A percentile compares a stretch with the other conserved stretches of the same genome.
phyloP scores from a whole-genome alignment of 2,329 filamentous ascomycete genomes.

The Pyrenophora teres region DNA sequence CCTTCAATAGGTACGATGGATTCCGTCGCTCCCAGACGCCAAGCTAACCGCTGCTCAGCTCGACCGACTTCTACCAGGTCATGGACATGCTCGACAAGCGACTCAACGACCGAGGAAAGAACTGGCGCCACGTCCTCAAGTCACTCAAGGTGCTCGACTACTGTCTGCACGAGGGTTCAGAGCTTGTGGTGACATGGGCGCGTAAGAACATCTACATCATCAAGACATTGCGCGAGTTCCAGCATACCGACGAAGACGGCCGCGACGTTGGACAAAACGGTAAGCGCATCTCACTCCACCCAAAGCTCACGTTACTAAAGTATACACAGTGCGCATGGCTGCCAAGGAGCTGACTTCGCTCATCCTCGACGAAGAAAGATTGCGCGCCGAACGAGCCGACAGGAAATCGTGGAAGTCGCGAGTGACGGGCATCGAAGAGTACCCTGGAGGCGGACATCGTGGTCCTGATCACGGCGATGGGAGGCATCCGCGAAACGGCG shows the following conservation, averaged over 20 bases:
- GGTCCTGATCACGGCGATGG: slow-evolving; percentile 45
- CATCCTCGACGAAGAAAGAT: slow-evolving; percentile 88
- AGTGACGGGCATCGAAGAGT: slow-evolving; percentile 90
- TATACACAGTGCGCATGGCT: slow-evolving; percentile 77
- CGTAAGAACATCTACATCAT: slow-evolving; percentile 98
- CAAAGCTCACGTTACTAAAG: slow-evolving; percentile 19
- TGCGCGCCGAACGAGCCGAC: slow-evolving; percentile 87
- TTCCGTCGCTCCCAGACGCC: slow-evolving; percentile 5
- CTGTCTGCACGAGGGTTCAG: slow-evolving; percentile 94
- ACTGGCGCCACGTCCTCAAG: slow-evolving; percentile 98
- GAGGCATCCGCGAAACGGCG: slow-evolving; percentile 47
- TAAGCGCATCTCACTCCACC: slow-evolving; percentile 53
- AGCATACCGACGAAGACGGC: slow-evolving; percentile 94
- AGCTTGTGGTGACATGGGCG: slow-evolving; percentile 96
- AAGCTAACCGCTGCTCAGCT: slow-evolving; percentile 59
- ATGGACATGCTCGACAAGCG: slow-evolving; percentile 99
- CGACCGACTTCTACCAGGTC: slow-evolving; percentile 97
- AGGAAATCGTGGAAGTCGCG: slow-evolving; percentile 96
- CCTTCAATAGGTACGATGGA: slow-evolving; percentile 84
- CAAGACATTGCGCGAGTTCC: slow-evolving; percentile 96
- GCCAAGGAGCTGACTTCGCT: slow-evolving; percentile 94
- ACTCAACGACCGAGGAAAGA: slow-evolving; percentile 98
- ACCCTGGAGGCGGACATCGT: slow-evolving; percentile 52
- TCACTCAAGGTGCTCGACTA: slow-evolving; percentile 98
- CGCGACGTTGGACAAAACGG: slow-evolving; percentile 96